These are phyloP conservation scores for Ceratocystiopsis brevicomis DNA, from an alignment of 2,329 filamentous ascomycete genomes.

Conservation along the genomic window DNA sequence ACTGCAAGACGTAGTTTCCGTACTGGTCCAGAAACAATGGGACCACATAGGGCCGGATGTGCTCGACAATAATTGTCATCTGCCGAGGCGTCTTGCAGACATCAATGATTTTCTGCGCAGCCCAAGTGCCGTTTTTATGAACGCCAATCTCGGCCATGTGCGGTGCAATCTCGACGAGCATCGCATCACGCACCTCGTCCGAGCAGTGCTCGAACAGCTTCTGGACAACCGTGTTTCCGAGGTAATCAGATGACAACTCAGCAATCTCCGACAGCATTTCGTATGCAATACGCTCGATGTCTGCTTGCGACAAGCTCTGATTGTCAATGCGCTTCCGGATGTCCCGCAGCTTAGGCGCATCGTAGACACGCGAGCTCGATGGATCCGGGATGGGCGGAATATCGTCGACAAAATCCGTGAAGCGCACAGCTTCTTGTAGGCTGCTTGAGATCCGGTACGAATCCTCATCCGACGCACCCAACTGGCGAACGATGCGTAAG, in stretches of 20 bases:
- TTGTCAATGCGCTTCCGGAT: constrained; percentile 97
- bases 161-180: constrained; percentile 73
- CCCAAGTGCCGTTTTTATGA: constrained; percentile 99
- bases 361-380: constrained; percentile 71
- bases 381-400: constrained; percentile 82
- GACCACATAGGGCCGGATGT: constrained; percentile 69
- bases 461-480: constrained; percentile 72
- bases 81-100: constrained; percentile 73
- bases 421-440: constrained; percentile 61
- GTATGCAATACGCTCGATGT: constrained; percentile 81
- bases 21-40: constrained; percentile 94
- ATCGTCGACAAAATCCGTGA: constrained; percentile 54
- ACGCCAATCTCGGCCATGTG: constrained; percentile 92
- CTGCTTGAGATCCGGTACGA: constrained; percentile 49
- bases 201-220: constrained; percentile 96
- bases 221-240: constrained; percentile 98
- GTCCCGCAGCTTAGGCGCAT: constrained; percentile 84
- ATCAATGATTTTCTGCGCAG: constrained; percentile 97
- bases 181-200: constrained; percentile 72
- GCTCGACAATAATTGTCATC: constrained; percentile 68
- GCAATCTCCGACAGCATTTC: constrained; percentile 95
- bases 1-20: constrained; percentile 95
- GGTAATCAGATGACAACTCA: constrained; percentile 84
- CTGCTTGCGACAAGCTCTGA: constrained; percentile 62
- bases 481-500: constrained; percentile 65